phyloP scores from a whole-genome alignment of 768 basidiomycete species.

The Russula sp. region DNA sequence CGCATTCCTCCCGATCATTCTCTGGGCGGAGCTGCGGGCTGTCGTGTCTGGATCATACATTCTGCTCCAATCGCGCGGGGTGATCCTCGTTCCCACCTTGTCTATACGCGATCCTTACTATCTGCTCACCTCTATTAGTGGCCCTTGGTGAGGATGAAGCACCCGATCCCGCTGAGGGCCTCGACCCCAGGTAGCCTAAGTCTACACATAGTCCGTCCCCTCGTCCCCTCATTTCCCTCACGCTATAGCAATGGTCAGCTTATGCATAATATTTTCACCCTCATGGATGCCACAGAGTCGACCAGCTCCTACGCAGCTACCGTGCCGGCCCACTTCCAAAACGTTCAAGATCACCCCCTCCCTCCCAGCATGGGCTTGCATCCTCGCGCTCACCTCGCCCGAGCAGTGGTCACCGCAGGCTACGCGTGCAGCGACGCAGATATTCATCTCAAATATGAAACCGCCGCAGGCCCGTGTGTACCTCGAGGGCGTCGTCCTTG shows the following conservation, averaged over 20 bases:
- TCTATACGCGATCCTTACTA: constrained; percentile 11
- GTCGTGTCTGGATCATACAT: no score
- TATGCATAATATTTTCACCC: not conserved
- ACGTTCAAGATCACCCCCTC: constrained; percentile 97
- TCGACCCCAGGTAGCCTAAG: constrained; percentile 90
- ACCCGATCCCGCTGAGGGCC: constrained; percentile 76
- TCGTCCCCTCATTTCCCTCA: not conserved
- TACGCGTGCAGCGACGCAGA: constrained; percentile 88
- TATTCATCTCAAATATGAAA: constrained; percentile 96
- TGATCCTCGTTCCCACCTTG: no score
- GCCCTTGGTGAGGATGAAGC: constrained; percentile 46
- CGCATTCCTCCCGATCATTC: not conserved
- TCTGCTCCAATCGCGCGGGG: no score
- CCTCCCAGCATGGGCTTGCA: constrained; percentile 91
- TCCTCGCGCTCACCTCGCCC: constrained; percentile 88
- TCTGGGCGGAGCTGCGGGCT: no score
- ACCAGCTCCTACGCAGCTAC: constrained; percentile 79
- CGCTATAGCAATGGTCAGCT: not conserved
- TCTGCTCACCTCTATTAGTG: constrained; percentile 39
- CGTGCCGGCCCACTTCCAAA: constrained; percentile 94
- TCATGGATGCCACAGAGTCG: constrained; percentile 56
- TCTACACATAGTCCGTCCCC: constrained; percentile 78
- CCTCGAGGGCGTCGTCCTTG: constrained; percentile 85
- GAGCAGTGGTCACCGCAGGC: constrained; percentile 96
- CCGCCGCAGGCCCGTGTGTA: constrained; percentile 91